Evolutionary conservation across 176 grass and related monocot species (phyloP), one percentile per base, ranked within the genome.

Genomic region (Bonia amplexicaulis): DNA sequence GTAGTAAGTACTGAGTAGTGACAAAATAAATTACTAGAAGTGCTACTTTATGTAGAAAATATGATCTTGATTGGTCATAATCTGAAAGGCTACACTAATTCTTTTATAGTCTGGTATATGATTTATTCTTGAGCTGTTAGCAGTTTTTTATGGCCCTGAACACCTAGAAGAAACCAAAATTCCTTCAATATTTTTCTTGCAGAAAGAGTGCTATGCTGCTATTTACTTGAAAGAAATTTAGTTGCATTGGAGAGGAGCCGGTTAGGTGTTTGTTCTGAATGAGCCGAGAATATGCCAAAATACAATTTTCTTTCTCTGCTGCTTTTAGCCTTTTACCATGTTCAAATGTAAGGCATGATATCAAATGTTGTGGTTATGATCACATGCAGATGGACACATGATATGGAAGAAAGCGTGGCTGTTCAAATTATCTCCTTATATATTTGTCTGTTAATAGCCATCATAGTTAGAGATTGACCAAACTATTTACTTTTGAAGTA

Each of bases 171-270:
- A 71, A 66, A 70, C 44, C 16, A 17, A 74, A 71, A 4, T 26
- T 19, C 25, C 26, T 47, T 45, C 19, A 46, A 20, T 42, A 4
- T 17, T 63, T 64, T 64, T 19, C 23, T 76, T 85, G 35, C 44
- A 70, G n/a, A 81, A 85, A 85, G 23, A 73, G 23, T 66, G 12
- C 46, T 78, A n/a, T 64, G 49, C 23, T 84, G n/a, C 23, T 65
- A 29, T 78, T 82, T 77, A 7, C 74, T 78, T 15, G 17, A 59
- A 73, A 66, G 31, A 65, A 54, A 62, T 80, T 37, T 35, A 63
- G 39, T 33, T 64, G 42, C 33, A 68, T 67, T 17, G 8, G 1
- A 14, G 29, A 37, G 7, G 22, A 80, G 33, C 1, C 12, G 0
- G 15, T 81, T 77, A 59, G 15, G 4, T 77, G 5, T 59, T 64